Conservation (phyloP, 371 early-diverging fungal genomes). For the Chytridium lagenaria region DNA sequence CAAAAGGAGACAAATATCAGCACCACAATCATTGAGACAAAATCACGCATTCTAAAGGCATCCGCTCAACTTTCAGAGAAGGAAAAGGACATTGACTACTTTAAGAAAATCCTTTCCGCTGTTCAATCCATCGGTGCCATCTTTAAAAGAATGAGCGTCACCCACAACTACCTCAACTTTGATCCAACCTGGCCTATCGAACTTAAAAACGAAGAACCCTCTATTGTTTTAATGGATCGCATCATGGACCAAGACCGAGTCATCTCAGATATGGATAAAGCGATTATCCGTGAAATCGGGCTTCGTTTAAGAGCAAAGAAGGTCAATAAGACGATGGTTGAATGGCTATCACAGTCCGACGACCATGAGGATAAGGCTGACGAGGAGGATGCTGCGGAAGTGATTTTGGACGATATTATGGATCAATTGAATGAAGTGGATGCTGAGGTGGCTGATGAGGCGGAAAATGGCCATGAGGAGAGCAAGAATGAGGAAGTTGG, state of each 20-base stretch:
- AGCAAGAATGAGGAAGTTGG: neutral
- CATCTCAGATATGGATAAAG: neutral
- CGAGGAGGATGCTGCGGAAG: no score
- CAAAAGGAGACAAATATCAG: no score
- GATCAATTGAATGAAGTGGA: neutral
- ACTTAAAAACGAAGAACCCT: neutral
- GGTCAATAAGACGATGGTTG: neutral
- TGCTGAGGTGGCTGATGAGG: neutral
- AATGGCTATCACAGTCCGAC: neutral
- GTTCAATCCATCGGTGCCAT: neutral
- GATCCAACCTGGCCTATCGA: neutral
- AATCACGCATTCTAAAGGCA: neutral
- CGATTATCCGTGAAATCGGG: conserved; percentile 1
- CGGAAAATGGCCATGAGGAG: neutral
- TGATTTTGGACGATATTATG: neutral
- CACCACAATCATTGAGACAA: no score
- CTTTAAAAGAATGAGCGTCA: neutral
- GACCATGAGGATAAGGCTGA: neutral
- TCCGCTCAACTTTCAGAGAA: neutral
- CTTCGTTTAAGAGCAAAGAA: neutral
- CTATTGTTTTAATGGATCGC: neutral
- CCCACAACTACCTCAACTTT: neutral
- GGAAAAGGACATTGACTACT: neutral
- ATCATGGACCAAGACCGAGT: neutral
- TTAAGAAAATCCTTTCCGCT: neutral